Conservation (phyloP, 176 grass and related monocot genomes). For the Saccharum spontaneum region DNA sequence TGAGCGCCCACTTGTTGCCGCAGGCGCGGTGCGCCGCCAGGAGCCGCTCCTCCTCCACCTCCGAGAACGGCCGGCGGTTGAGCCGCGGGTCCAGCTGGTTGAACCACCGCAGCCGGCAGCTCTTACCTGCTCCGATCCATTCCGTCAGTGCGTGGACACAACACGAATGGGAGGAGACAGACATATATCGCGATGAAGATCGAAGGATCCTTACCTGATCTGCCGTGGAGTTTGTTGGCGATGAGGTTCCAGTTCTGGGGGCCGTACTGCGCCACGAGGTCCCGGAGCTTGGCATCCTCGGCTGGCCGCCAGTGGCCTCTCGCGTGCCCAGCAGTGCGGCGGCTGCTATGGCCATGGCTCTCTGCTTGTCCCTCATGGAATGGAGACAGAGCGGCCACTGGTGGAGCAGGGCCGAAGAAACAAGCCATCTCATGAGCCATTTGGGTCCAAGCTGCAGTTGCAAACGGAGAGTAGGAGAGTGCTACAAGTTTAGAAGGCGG, state of each 20-base stretch:
- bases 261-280: slow-evolving; percentile 56
- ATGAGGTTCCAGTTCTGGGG: slow-evolving; percentile 89
- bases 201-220: slow-evolving; percentile 51
- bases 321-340: slow-evolving; percentile 22
- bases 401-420: slow-evolving; percentile 23
- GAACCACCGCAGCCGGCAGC: slow-evolving; percentile 86
- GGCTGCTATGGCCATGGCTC: neutral
- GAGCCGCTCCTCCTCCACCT: slow-evolving; percentile 69
- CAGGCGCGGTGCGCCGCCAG: slow-evolving; percentile 59
- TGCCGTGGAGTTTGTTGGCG: slow-evolving; percentile 63
- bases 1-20: slow-evolving; percentile 89
- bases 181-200: neutral
- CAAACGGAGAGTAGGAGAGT: neutral
- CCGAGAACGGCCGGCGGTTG: slow-evolving; percentile 55
- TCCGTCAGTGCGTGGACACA: neutral
- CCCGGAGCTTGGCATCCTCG: slow-evolving; percentile 70
- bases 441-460: neutral
- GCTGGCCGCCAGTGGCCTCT: slow-evolving; percentile 76
- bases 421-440: slow-evolving; percentile 27
- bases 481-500: neutral
- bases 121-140: slow-evolving; percentile 47
- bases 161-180: neutral
- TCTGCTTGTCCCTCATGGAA: slow-evolving; percentile 5
- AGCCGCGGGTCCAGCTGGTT: slow-evolving; percentile 86
- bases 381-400: slow-evolving; percentile 17